Evolutionary conservation across 208 protist genomes (phyloP).

Genomic region (Wallacemonas sp.): DNA sequence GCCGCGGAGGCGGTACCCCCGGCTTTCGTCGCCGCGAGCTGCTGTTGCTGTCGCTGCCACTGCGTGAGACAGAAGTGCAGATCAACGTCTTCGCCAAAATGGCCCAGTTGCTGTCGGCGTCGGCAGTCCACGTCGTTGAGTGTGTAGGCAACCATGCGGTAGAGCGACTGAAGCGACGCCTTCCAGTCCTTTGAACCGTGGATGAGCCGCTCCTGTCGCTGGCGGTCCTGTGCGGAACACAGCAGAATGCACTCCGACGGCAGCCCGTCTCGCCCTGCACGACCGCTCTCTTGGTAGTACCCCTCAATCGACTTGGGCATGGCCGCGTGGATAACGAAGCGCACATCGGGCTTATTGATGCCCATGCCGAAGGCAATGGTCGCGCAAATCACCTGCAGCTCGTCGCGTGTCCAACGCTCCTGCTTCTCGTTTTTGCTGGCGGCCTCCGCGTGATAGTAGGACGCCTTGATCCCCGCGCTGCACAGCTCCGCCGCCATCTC

Average conservation of each 20-base stretch:
- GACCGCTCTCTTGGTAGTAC: conserved; percentile 98
- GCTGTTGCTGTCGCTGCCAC: conserved; percentile 12
- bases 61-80: conserved; percentile 69
- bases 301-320: conserved; percentile 97
- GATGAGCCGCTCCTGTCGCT: conserved; percentile 82
- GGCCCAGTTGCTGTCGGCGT: conserved; percentile 74
- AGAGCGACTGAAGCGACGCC: conserved; percentile 59
- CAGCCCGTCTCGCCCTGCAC: conserved; percentile 95
- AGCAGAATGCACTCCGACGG: conserved; percentile 84
- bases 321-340: conserved; percentile 97
- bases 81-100: conserved; percentile 83
- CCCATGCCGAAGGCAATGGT: conserved; percentile 99
- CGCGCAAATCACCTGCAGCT: conserved; percentile 94
- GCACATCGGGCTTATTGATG: conserved; percentile 98
- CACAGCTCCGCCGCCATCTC: conserved; percentile 63
- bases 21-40: neutral
- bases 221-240: conserved; percentile 51
- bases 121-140: conserved; percentile 86
- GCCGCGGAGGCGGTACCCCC: neutral
- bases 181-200: conserved; percentile 77
- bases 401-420: conserved; percentile 89
- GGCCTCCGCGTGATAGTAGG: conserved; percentile 80
- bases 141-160: conserved; percentile 81
- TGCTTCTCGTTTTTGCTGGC: conserved; percentile 71
- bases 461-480: conserved; percentile 49